Conservation (phyloP, 2,329 filamentous ascomycete genomes). For the Pestalotiopsis sp. region DNA sequence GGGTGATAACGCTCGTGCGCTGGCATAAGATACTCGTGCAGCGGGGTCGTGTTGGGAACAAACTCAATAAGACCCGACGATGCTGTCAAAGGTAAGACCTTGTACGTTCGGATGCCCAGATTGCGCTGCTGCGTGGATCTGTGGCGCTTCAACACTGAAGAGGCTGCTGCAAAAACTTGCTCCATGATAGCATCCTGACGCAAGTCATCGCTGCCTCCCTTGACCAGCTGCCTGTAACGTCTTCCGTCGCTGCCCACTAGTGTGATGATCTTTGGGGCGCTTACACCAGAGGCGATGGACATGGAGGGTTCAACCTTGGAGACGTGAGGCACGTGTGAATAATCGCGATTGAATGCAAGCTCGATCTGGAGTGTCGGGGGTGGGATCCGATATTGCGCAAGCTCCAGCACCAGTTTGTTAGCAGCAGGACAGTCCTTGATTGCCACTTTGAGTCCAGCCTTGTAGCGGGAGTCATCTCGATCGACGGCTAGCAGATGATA, state of each 20-base stretch:
- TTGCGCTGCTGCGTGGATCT: conserved; percentile 84
- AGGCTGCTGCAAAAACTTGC: conserved; percentile 97
- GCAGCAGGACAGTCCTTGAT: conserved; percentile 65
- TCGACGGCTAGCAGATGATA: conserved; percentile 68
- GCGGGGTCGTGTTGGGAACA: conserved; percentile 86
- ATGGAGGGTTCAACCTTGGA: conserved; percentile 73
- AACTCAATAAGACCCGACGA: conserved; percentile 95
- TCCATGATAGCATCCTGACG: conserved; percentile 99
- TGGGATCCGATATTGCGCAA: conserved; percentile 72
- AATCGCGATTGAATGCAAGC: conserved; percentile 72
- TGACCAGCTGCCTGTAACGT: conserved; percentile 87
- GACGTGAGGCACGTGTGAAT: conserved; percentile 76
- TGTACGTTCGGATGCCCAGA: conserved; percentile 92
- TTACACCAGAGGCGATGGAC: conserved; percentile 85
- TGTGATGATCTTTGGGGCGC: conserved; percentile 90
- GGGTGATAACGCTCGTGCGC: conserved; percentile 88
- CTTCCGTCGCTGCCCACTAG: conserved; percentile 76
- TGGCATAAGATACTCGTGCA: conserved; percentile 90
- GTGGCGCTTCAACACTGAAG: conserved; percentile 83
- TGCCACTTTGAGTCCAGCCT: conserved; percentile 63
- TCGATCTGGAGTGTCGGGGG: conserved; percentile 88
- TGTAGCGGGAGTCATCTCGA: conserved; percentile 65
- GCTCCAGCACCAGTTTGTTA: conserved; percentile 60
- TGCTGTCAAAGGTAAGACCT: conserved; percentile 86
- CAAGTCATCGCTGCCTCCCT: conserved; percentile 93